phyloP scores from a whole-genome alignment of 139 green algal species.

The Chlamydomonas applanata region DNA sequence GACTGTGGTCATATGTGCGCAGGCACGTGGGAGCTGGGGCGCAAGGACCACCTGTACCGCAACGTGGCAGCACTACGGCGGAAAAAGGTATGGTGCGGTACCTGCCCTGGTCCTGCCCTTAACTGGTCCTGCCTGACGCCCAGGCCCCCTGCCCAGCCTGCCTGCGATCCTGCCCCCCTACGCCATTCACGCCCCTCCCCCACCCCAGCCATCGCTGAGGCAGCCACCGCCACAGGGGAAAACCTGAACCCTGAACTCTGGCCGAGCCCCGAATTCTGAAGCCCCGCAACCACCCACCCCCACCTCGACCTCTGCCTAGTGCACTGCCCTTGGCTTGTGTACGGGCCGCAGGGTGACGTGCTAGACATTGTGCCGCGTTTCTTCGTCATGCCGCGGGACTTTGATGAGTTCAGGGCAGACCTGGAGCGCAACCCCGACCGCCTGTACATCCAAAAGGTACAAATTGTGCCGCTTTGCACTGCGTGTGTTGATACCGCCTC shows the following conservation, averaged over 20 bases:
- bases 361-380: constrained; percentile 64
- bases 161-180: too few species aligned
- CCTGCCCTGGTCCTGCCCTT: too few species aligned
- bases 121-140: too few species aligned
- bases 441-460: constrained; percentile 60
- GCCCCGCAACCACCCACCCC: too few species aligned
- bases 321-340: neutral
- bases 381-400: constrained; percentile 61
- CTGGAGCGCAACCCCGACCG: constrained; percentile 37
- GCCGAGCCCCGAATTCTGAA: too few species aligned
- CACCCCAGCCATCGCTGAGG: too few species aligned
- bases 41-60: constrained; percentile 65
- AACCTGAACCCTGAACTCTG: too few species aligned
- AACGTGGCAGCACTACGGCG: constrained; percentile 37
- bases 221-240: too few species aligned
- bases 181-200: too few species aligned
- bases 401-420: constrained; percentile 55
- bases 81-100: constrained; percentile 10
- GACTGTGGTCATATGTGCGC: neutral
- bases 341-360: constrained; percentile 12
- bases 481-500: too few species aligned
- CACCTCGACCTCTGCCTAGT: neutral
- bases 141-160: too few species aligned
- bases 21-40: constrained; percentile 73
- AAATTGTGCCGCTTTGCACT: neutral